phyloP scores from a whole-genome alignment of 2,329 filamentous ascomycete genomes.

The Diplocarpon rosae region DNA sequence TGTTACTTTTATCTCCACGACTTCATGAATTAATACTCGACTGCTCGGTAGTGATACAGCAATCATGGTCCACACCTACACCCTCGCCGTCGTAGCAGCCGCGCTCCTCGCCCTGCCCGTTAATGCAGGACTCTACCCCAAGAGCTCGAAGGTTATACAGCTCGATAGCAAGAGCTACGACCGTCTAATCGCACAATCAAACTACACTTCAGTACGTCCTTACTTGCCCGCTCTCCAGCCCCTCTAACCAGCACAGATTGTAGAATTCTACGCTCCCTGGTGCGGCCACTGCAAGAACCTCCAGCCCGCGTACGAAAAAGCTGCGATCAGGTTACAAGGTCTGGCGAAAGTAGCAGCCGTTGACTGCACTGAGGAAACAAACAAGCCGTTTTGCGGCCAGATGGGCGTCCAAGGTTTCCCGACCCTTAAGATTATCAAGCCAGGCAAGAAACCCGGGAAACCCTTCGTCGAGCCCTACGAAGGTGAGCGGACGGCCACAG shows the following conservation, averaged over 20 bases:
- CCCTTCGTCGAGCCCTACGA: slow-evolving; percentile 87
- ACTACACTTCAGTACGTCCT: slow-evolving; percentile 70
- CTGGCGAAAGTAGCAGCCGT: slow-evolving; percentile 90
- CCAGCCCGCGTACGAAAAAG: slow-evolving; percentile 92
- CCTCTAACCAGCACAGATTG: slow-evolving; percentile 34
- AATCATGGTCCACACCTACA: slow-evolving; percentile 42
- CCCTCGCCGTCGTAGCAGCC: slow-evolving; percentile 41
- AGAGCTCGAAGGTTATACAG: slow-evolving; percentile 79
- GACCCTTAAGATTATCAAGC: slow-evolving; percentile 85
- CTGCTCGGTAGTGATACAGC: slow-evolving; percentile 1
- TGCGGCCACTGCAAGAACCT: slow-evolving; percentile 96
- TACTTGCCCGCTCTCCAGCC: neutral
- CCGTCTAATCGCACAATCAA: slow-evolving; percentile 73
- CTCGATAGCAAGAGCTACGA: slow-evolving; percentile 71
- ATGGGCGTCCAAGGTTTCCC: slow-evolving; percentile 93
- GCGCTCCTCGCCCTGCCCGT: slow-evolving; percentile 57
- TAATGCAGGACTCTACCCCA: slow-evolving; percentile 67
- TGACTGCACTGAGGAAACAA: slow-evolving; percentile 87
- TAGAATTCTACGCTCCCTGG: slow-evolving; percentile 95
- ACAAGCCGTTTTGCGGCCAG: slow-evolving; percentile 75
- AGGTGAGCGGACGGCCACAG: slow-evolving; percentile 71
- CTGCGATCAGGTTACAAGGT: slow-evolving; percentile 77
- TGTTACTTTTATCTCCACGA: too few relatives aligned
- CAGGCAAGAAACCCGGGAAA: slow-evolving; percentile 67
- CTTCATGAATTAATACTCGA: slow-evolving; percentile 14